Conservation (phyloP, 192 early-diverging fungal species). For the Chytriomyces sp. region DNA sequence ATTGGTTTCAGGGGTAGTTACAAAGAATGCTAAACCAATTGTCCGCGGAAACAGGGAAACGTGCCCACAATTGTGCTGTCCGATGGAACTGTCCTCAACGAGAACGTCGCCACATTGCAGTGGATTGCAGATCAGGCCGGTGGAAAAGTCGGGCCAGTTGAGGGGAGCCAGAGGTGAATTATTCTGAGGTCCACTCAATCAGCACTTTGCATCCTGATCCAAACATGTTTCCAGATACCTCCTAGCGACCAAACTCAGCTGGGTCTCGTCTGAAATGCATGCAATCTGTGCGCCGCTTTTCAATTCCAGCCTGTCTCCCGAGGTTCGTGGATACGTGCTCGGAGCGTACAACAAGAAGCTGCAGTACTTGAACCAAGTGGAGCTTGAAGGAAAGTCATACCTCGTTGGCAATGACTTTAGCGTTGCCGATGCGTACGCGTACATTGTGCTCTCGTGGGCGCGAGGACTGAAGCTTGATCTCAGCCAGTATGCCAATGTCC, state of each 20-base stretch:
- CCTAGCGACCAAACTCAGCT: constrained; percentile 42
- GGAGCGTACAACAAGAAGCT: constrained; percentile 9
- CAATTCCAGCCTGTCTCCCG: constrained; percentile 21
- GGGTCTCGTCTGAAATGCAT: constrained; percentile 38
- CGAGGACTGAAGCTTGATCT: constrained; percentile 37
- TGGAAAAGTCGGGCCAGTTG: too few species aligned
- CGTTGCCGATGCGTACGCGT: constrained; percentile 38
- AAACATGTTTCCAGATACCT: constrained; percentile 27
- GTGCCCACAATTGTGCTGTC: constrained; percentile 36
- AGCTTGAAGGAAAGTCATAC: constrained; percentile 39
- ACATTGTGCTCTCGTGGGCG: constrained; percentile 33
- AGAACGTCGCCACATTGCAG: too few species aligned
- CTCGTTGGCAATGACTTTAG: constrained; percentile 42
- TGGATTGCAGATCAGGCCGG: too few species aligned
- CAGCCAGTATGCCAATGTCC: constrained; percentile 31
- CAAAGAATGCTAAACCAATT: too few species aligned
- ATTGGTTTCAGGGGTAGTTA: too few species aligned
- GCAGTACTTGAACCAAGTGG: constrained; percentile 41
- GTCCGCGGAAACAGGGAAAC: constrained; percentile 3
- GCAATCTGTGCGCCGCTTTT: constrained; percentile 12
- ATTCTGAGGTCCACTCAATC: too few species aligned
- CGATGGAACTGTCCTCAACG: constrained; percentile 31
- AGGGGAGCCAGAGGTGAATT: too few species aligned
- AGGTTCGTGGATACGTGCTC: constrained; percentile 25
- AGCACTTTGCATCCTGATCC: too few species aligned